Percentiles rank a stretch among this genome's conserved stretches.
Conservation (phyloP, 2,329 filamentous ascomycete species). For the Lasiodiplodia sp. region DNA sequence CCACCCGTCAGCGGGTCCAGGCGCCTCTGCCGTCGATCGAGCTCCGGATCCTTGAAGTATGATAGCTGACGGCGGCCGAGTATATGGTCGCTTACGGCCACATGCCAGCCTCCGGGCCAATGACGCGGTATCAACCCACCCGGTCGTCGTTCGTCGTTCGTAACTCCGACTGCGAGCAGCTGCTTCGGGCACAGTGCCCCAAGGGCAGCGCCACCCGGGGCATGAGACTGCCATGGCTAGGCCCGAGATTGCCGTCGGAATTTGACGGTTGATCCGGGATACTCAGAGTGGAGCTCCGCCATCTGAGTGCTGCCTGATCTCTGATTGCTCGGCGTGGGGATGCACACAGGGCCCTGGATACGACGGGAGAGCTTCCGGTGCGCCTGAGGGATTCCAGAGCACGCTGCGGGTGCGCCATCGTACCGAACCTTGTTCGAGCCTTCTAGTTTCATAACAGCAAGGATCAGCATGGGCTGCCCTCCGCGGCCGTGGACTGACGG, state of each 20-base stretch:
- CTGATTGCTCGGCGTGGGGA: not conserved
- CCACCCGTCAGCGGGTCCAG: not conserved
- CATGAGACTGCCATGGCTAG: too few relatives aligned
- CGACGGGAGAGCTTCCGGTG: too few relatives aligned
- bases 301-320: too few relatives aligned
- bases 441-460: not conserved
- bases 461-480: not conserved
- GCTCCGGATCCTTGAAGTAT: not conserved
- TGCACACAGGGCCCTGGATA: not conserved
- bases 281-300: too few relatives aligned
- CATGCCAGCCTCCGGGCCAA: too few relatives aligned
- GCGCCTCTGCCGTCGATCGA: not conserved
- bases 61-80: not conserved
- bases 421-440: not conserved
- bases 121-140: too few relatives aligned
- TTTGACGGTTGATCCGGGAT: too few relatives aligned
- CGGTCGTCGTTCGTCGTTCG: not conserved
- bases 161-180: not conserved
- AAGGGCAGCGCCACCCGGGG: too few relatives aligned
- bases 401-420: not conserved
- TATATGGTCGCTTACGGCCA: not conserved
- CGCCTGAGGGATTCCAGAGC: not conserved
- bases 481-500: not conserved
- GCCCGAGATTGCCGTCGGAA: too few relatives aligned
- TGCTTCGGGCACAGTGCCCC: not conserved